phyloP scores from a whole-genome alignment of 257 asterid genomes.

The Nicotiana tabacum region DNA sequence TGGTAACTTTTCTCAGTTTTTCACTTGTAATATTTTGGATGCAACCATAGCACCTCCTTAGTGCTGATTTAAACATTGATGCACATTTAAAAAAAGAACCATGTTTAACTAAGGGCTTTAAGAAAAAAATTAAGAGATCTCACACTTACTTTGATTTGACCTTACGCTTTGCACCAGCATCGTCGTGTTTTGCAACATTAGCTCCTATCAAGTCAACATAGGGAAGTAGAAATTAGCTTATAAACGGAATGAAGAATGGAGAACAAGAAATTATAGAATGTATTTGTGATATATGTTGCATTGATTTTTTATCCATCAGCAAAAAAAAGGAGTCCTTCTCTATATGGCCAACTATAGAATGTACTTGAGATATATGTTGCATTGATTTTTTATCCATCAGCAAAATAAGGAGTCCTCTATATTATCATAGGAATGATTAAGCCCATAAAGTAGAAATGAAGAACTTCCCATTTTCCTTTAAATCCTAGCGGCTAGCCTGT shows the following conservation, averaged over 20 bases:
- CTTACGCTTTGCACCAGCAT: constrained; percentile 16
- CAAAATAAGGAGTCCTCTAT: not conserved
- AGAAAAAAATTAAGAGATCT: not conserved
- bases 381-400: not conserved
- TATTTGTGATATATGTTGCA: not conserved
- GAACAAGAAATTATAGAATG: not conserved
- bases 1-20: not conserved
- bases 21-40: not conserved
- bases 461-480: not conserved
- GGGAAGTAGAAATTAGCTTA: constrained; percentile 13
- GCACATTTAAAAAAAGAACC: not conserved
- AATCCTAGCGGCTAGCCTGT: not conserved
- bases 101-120: not conserved
- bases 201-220: constrained; percentile 33
- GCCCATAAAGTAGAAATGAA: not conserved
- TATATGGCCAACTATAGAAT: not conserved
- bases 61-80: not conserved
- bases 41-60: not conserved
- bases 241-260: not conserved
- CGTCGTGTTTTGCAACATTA: constrained; percentile 21
- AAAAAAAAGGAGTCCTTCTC: not conserved
- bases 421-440: not conserved
- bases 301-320: not conserved
- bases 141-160: constrained; percentile 48
- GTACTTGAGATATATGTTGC: not conserved